phyloP scores from a whole-genome alignment of 495 filamentous ascomycete genomes.

The Bathelium albidoporum region DNA sequence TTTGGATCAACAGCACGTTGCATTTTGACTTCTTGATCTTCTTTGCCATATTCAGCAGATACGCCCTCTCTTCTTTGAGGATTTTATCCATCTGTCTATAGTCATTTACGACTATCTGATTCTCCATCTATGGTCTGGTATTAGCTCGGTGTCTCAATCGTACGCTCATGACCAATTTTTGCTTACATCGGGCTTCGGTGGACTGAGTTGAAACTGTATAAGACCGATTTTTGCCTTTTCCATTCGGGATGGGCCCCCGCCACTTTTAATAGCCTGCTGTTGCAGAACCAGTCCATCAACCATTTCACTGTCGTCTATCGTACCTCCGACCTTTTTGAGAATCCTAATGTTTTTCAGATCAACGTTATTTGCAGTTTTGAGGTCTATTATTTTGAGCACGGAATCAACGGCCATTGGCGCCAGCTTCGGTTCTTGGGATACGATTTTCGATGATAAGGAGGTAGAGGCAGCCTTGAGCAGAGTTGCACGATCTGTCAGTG shows the following conservation, averaged over 20 bases:
- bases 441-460: conserved; percentile 96
- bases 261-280: conserved; percentile 86
- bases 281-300: conserved; percentile 89
- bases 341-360: conserved; percentile 94
- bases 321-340: conserved; percentile 95
- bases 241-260: conserved; percentile 81
- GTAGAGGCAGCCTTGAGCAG: conserved; percentile 95
- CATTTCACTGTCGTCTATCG: conserved; percentile 97
- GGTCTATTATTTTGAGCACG: conserved; percentile 86
- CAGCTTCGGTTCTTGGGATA: conserved; percentile 88
- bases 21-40: conserved; percentile 99
- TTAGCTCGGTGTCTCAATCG: too few species aligned
- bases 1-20: conserved; percentile 96
- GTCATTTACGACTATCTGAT: conserved; percentile 97
- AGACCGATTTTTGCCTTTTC: conserved; percentile 96
- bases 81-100: conserved; percentile 99
- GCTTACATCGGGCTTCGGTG: conserved; percentile 85
- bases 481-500: conserved; percentile 73
- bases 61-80: conserved; percentile 95
- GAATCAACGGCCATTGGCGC: conserved; percentile 96
- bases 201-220: conserved; percentile 97
- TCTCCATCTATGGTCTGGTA: conserved; percentile 67
- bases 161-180: neutral
- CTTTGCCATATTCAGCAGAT: conserved; percentile 96
- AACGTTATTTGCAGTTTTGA: conserved; percentile 90